phyloP scores from a whole-genome alignment of 148 eudicot species.

The Linanthus parryae region DNA sequence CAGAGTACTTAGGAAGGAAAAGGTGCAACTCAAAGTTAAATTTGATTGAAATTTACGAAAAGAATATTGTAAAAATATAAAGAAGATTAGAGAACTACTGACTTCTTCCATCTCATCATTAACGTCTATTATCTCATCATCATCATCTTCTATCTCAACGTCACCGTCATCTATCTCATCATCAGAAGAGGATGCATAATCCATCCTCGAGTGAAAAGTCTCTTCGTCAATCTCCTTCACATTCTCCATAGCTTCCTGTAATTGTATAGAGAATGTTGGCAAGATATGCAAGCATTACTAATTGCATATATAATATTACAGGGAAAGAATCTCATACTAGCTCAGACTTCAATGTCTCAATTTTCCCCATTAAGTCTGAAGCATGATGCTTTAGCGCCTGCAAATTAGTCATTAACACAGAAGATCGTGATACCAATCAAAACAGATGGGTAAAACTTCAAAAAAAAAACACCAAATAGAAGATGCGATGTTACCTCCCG shows the following conservation, averaged over 20 bases:
- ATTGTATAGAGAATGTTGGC: slow-evolving; percentile 4
- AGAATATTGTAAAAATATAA: too few relatives aligned
- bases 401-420: slow-evolving; percentile 12
- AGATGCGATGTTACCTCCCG: slow-evolving; percentile 56
- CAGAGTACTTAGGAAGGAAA: too few relatives aligned
- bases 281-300: not conserved
- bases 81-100: too few relatives aligned
- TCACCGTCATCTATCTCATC: too few relatives aligned
- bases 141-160: slow-evolving; percentile 41
- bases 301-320: not conserved
- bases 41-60: too few relatives aligned
- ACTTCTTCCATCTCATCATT: slow-evolving; percentile 45
- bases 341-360: slow-evolving; percentile 59
- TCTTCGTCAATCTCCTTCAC: slow-evolving; percentile 44
- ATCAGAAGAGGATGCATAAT: slow-evolving; percentile 30
- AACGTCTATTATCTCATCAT: too few relatives aligned
- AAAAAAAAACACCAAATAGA: not conserved
- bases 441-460: not conserved
- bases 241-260: slow-evolving; percentile 44
- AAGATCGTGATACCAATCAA: not conserved
- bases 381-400: slow-evolving; percentile 86
- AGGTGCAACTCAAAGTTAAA: too few relatives aligned
- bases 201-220: slow-evolving; percentile 39
- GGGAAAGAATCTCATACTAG: slow-evolving; percentile 36
- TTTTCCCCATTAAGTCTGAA: slow-evolving; percentile 40